phyloP scores from a whole-genome alignment of 2,329 filamentous ascomycete genomes.

The Cladophialophora carrionii region DNA sequence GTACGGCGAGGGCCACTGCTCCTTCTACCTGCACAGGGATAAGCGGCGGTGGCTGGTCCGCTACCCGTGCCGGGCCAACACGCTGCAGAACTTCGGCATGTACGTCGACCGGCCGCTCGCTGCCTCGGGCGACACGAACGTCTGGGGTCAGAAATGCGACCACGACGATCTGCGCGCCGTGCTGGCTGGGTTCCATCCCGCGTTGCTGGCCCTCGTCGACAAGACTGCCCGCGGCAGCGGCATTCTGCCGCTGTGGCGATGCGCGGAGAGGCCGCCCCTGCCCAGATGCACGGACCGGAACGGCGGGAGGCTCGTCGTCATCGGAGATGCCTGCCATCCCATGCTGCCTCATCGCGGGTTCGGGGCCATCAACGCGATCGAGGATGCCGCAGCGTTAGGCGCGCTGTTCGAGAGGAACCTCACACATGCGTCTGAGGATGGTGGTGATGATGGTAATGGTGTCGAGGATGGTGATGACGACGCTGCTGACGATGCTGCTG shows the following conservation, averaged over 20 bases:
- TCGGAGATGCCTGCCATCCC: constrained; percentile 9
- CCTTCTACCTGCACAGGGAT: constrained; percentile 8
- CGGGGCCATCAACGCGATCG: constrained; percentile 14
- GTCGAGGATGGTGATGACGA: not conserved
- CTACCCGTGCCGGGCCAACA: constrained; percentile 12
- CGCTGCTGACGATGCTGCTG: not conserved
- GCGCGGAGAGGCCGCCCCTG: not conserved
- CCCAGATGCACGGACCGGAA: constrained; percentile 1
- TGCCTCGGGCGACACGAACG: not conserved
- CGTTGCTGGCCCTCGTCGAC: not conserved
- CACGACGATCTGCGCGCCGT: constrained; percentile 3
- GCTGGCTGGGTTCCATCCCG: constrained; percentile 1
- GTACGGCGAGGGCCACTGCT: constrained; percentile 13
- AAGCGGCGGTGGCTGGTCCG: constrained; percentile 11
- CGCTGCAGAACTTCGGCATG: constrained; percentile 16
- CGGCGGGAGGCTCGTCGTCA: constrained; percentile 7
- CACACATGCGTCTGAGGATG: not conserved
- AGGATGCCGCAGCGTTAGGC: constrained; percentile 8
- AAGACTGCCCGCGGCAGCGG: not conserved
- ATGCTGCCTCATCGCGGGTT: constrained; percentile 14
- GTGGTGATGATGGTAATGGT: not conserved
- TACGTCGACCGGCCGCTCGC: constrained; percentile 2
- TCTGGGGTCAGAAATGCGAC: constrained; percentile 1
- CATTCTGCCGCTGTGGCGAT: constrained; percentile 12
- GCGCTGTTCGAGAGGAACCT: not conserved